Evolutionary conservation across 2,329 filamentous ascomycete genomes (phyloP).

Genomic region (Botrytis tulipae): DNA sequence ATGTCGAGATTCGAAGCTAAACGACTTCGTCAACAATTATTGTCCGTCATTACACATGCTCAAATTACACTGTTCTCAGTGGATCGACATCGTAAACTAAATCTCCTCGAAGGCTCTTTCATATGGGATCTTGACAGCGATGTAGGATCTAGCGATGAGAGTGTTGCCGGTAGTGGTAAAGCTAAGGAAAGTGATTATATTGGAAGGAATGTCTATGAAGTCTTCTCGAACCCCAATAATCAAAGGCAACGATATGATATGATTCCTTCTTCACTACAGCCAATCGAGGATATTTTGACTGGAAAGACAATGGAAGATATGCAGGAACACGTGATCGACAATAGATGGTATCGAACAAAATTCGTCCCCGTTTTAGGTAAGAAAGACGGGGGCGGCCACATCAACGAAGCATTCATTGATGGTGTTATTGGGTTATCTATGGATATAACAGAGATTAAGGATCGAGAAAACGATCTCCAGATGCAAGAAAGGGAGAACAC

Average conservation of each 20-base stretch:
- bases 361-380: slow-evolving; percentile 65
- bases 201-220: slow-evolving; percentile 62
- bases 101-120: slow-evolving; percentile 67
- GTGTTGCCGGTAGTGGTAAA: slow-evolving; percentile 23
- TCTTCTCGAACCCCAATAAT: slow-evolving; percentile 49
- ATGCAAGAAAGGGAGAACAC: slow-evolving; percentile 67
- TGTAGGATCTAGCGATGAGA: slow-evolving; percentile 41
- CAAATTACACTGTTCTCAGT: slow-evolving; percentile 75
- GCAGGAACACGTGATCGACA: slow-evolving; percentile 52
- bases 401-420: slow-evolving; percentile 54
- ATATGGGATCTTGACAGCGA: slow-evolving; percentile 48
- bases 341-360: slow-evolving; percentile 68
- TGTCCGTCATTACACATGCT: slow-evolving; percentile 71
- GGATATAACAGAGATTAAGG: slow-evolving; percentile 72
- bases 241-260: slow-evolving; percentile 26
- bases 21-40: slow-evolving; percentile 65
- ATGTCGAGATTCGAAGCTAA: slow-evolving; percentile 65
- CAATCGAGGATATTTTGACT: slow-evolving; percentile 63
- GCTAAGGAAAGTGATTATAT: slow-evolving; percentile 42
- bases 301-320: slow-evolving; percentile 60
- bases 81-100: slow-evolving; percentile 59
- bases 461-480: slow-evolving; percentile 60
- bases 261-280: slow-evolving; percentile 48
- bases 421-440: slow-evolving; percentile 78
- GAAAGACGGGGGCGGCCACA: slow-evolving; percentile 51